A percentile compares a stretch with the other conserved stretches of the same genome.
These are phyloP conservation scores for Yamadazyma atmosphaerica DNA, from an alignment of 1,139 yeast genomes.

Conservation along the genomic window DNA sequence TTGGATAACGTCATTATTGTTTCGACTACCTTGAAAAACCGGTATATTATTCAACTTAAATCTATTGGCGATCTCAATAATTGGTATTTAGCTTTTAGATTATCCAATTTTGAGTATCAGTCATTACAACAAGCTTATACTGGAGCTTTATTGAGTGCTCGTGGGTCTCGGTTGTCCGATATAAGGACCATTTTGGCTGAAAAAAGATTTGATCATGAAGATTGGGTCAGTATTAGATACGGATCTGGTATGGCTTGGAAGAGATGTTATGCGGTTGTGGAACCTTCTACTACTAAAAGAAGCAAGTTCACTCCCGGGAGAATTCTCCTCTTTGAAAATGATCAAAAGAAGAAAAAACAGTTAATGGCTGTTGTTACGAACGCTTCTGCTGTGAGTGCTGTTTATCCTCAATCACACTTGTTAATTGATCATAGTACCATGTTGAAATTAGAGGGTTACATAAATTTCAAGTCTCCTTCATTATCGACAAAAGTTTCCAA, in stretches of 20 bases:
- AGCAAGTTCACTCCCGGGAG: constrained; percentile 52
- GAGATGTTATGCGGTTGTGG: constrained; percentile 89
- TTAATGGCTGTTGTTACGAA: constrained; percentile 78
- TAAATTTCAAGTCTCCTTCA: constrained; percentile 55
- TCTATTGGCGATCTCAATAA: constrained; percentile 50
- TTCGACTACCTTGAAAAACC: constrained; percentile 86
- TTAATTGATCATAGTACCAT: constrained; percentile 85
- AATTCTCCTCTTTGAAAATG: constrained; percentile 65
- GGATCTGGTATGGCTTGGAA: constrained; percentile 99
- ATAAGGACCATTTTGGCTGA: constrained; percentile 82
- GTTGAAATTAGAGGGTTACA: constrained; percentile 83
- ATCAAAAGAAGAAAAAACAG: constrained; percentile 66
- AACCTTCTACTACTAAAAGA: constrained; percentile 58
- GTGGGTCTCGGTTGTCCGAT: constrained; percentile 85
- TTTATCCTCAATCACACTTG: constrained; percentile 83
- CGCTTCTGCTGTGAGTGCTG: constrained; percentile 80
- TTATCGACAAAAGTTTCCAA: constrained; percentile 36
- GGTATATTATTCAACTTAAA: constrained; percentile 78
- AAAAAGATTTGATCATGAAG: constrained; percentile 83
- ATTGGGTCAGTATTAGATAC: constrained; percentile 92
- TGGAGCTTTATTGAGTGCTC: constrained; percentile 84
- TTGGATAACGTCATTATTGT: constrained; percentile 79
- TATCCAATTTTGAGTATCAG: constrained; percentile 76
- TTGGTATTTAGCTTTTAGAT: constrained; percentile 84
- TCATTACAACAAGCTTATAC: constrained; percentile 93